Evolutionary conservation across 495 filamentous ascomycete species (phyloP).

Genomic region (Tuber indicum): DNA sequence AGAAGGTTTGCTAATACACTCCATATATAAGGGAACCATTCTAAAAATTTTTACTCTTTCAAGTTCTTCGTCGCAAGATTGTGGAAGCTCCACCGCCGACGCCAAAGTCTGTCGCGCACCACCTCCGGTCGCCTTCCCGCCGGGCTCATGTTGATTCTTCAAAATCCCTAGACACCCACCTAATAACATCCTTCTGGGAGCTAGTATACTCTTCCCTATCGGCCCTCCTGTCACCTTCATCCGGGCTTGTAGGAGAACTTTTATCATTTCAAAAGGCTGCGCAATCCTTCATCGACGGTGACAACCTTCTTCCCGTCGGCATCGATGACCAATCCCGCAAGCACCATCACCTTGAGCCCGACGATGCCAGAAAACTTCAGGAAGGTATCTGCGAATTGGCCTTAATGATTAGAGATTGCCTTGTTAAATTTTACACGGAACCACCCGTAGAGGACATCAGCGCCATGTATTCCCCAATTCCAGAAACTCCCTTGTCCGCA

Average conservation of each 20-base stretch:
- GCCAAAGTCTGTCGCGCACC: constrained; percentile 59
- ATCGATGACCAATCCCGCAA: constrained; percentile 75
- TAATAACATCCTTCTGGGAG: constrained; percentile 85
- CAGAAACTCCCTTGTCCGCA: constrained; percentile 55
- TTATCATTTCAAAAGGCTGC: constrained; percentile 91
- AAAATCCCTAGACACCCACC: constrained; percentile 60
- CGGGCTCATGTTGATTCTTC: constrained; percentile 53
- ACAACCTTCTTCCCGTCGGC: constrained; percentile 67
- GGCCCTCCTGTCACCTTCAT: constrained; percentile 60
- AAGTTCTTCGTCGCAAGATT: constrained; percentile 69
- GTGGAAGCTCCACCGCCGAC: constrained; percentile 63
- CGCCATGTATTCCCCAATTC: constrained; percentile 69
- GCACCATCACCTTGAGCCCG: constrained; percentile 72
- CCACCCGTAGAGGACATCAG: constrained; percentile 86
- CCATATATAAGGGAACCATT: constrained; percentile 9
- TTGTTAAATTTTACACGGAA: constrained; percentile 77
- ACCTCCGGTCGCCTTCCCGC: constrained; percentile 63
- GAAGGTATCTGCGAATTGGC: constrained; percentile 73
- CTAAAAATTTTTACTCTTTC: neutral
- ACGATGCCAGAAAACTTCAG: constrained; percentile 64
- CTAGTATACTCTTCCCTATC: constrained; percentile 64
- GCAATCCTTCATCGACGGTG: constrained; percentile 82
- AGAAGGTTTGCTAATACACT: constrained; percentile 48
- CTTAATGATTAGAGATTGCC: constrained; percentile 68
- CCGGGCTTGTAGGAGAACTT: constrained; percentile 79